These are phyloP conservation scores for Lachancea waltii DNA, from an alignment of 805 yeast genomes.

Conservation along the genomic window DNA sequence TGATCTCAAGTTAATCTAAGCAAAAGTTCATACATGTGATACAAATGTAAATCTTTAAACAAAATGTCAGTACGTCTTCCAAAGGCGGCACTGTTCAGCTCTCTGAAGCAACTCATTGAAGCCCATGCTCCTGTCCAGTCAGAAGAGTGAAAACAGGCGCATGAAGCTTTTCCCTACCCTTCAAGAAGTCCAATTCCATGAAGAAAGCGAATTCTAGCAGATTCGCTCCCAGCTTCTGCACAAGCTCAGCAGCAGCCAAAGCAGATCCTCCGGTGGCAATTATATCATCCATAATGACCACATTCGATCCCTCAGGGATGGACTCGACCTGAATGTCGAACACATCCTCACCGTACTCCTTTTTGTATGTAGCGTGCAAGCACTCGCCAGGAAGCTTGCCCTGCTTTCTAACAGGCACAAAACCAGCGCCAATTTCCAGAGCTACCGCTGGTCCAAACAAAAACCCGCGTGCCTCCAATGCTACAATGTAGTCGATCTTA, in stretches of 20 bases:
- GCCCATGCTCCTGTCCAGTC: slow-evolving; percentile 65
- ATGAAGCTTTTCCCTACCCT: slow-evolving; percentile 81
- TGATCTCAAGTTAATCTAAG: slow-evolving; percentile 5
- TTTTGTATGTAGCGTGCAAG: slow-evolving; percentile 62
- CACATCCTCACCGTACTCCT: slow-evolving; percentile 89
- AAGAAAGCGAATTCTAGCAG: slow-evolving; percentile 79
- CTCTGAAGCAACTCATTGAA: slow-evolving; percentile 18
- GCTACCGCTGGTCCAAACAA: slow-evolving; percentile 95
- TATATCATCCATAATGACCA: slow-evolving; percentile 88
- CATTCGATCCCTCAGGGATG: slow-evolving; percentile 72
- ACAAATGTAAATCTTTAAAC: too few relatives aligned
- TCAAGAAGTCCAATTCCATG: slow-evolving; percentile 90
- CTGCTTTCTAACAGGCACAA: slow-evolving; percentile 90
- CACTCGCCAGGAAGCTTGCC: slow-evolving; percentile 92
- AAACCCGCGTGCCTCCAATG: slow-evolving; percentile 95
- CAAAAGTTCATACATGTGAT: not conserved
- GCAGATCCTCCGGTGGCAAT: slow-evolving; percentile 99
- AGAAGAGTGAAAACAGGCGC: slow-evolving; percentile 88
- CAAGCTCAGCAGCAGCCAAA: slow-evolving; percentile 83
- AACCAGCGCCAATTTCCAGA: slow-evolving; percentile 79
- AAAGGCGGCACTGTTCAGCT: too few relatives aligned
- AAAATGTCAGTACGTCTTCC: too few relatives aligned
- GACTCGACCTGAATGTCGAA: slow-evolving; percentile 85
- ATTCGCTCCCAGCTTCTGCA: slow-evolving; percentile 58
- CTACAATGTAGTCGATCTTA: slow-evolving; percentile 83